Conservation (phyloP, 2,329 filamentous ascomycete species). For the Fusarium mexicanum region DNA sequence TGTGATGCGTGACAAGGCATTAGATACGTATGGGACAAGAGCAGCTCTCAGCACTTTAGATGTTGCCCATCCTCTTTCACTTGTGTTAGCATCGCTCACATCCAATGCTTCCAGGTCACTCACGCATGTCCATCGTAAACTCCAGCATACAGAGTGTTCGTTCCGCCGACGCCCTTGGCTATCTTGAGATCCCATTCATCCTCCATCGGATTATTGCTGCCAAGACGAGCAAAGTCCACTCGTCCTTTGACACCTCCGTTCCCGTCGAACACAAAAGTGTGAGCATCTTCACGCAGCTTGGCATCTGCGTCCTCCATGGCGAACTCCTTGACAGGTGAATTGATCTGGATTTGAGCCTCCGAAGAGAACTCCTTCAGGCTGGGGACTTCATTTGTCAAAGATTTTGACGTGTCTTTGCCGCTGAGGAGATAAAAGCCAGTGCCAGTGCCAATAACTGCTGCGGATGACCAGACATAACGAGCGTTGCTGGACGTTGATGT, state of each 20-base stretch:
- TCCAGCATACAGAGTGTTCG: conserved; percentile 47
- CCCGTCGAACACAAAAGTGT: conserved; percentile 45
- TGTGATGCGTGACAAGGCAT: conserved; percentile 46
- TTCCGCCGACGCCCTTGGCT: conserved; percentile 44
- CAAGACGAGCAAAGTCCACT: conserved; percentile 47
- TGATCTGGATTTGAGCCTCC: conserved; percentile 35
- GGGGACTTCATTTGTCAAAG: conserved; percentile 3
- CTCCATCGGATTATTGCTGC: conserved; percentile 50
- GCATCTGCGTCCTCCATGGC: conserved; percentile 44
- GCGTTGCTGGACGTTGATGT: not conserved
- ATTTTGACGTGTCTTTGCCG: not conserved
- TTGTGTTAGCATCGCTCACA: not conserved
- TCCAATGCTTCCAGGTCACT: conserved; percentile 26
- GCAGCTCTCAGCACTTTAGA: conserved; percentile 51
- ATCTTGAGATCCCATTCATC: conserved; percentile 49
- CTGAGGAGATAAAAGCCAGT: conserved; percentile 17
- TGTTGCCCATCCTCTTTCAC: conserved; percentile 52
- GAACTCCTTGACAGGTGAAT: conserved; percentile 43
- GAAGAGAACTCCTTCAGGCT: conserved; percentile 14
- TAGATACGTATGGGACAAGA: conserved; percentile 55
- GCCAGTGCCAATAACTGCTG: conserved; percentile 13
- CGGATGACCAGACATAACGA: conserved; percentile 11
- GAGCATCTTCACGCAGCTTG: conserved; percentile 45
- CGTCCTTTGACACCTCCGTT: conserved; percentile 41
- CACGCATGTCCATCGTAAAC: conserved; percentile 62